Evolutionary conservation across 129 eudicot genomes (phyloP).

Genomic region (Helichrysum umbraculigerum): DNA sequence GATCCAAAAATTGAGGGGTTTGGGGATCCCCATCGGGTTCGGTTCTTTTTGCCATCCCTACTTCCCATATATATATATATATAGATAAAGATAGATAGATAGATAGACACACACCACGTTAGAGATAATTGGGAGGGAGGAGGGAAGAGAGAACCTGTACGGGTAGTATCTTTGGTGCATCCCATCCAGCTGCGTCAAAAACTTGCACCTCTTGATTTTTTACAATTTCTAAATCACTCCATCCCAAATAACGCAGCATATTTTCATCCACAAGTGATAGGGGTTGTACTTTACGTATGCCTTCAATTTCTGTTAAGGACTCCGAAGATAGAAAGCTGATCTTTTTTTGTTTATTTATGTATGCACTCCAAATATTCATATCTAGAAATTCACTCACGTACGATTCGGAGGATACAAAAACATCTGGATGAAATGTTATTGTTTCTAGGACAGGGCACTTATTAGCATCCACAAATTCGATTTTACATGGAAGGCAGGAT

Average conservation of each 20-base stretch:
- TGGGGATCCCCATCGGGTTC: no score
- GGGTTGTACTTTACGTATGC: conserved; percentile 1
- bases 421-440: conserved; percentile 17
- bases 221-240: not conserved
- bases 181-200: not conserved
- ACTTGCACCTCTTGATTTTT: not conserved
- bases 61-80: no score
- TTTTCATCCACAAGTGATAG: conserved; percentile 16
- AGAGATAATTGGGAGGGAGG: no score
- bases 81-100: no score
- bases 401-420: not conserved
- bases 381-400: no score
- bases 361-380: no score
- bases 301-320: conserved; percentile 21
- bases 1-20: no score
- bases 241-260: conserved; percentile 12
- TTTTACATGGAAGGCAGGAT: not conserved
- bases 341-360: no score
- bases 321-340: not conserved
- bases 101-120: no score
- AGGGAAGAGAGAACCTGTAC: no score
- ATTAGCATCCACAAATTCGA: not conserved
- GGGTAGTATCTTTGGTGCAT: not conserved
- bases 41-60: no score
- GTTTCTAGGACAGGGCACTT: not conserved